These are phyloP conservation scores for Trametes versicolor DNA, from an alignment of 1,284 basidiomycete species.

Conservation along the genomic window DNA sequence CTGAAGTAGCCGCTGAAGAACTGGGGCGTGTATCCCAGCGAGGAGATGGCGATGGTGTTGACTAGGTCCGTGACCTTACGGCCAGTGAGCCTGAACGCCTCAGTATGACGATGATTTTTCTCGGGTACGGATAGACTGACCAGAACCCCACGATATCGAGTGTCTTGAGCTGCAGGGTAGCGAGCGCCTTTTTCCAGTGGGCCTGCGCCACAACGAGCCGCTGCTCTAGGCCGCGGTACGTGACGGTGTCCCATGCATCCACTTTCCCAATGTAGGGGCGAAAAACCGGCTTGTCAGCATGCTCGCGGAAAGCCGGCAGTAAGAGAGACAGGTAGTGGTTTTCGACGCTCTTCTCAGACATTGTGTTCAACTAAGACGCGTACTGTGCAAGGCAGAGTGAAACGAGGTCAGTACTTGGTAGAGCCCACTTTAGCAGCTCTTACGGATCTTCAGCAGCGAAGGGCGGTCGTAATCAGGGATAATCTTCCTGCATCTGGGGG, in stretches of 20 bases:
- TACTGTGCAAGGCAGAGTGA: too few relatives aligned
- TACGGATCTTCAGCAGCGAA: too few relatives aligned
- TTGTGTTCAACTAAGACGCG: too few relatives aligned
- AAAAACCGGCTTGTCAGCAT: slow-evolving; percentile 15
- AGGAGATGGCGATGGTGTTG: slow-evolving; percentile 23
- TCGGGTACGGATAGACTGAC: background rate
- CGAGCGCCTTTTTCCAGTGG: slow-evolving; percentile 12
- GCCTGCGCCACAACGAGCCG: slow-evolving; percentile 14
- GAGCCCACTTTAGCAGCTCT: too few relatives aligned
- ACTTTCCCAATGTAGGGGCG: slow-evolving; percentile 14
- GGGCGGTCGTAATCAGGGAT: too few relatives aligned
- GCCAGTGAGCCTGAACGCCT: slow-evolving; percentile 25
- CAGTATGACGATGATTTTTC: background rate
- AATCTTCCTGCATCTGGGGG: too few relatives aligned
- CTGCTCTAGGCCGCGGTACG: slow-evolving; percentile 18
- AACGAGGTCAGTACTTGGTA: too few relatives aligned
- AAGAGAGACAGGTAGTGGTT: slow-evolving; percentile 27
- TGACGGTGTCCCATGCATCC: slow-evolving; percentile 19
- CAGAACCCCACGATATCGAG: slow-evolving; percentile 24
- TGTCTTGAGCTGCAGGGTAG: slow-evolving; percentile 6
- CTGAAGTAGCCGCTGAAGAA: slow-evolving; percentile 30
- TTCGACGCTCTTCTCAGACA: background rate
- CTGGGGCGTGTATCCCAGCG: slow-evolving; percentile 29
- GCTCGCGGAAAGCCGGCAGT: slow-evolving; percentile 16
- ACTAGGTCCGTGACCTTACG: slow-evolving; percentile 25